These are phyloP conservation scores for Neurospora sp. DNA, from an alignment of 495 filamentous ascomycete species.

Conservation along the genomic window DNA sequence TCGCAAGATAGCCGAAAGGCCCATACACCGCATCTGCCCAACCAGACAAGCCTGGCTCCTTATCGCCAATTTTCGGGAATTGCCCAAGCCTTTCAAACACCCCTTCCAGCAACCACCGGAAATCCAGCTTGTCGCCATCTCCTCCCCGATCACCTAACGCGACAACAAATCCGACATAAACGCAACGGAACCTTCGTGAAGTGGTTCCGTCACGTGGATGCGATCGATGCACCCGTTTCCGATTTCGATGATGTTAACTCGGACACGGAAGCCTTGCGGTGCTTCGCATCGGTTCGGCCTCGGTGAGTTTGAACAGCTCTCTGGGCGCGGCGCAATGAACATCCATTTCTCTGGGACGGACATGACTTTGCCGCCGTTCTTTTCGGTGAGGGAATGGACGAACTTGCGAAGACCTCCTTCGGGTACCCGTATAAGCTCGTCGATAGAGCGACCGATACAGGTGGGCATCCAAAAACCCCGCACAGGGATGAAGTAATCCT, in stretches of 20 bases:
- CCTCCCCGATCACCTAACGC: too few relatives aligned
- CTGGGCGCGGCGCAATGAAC: constrained; percentile 49
- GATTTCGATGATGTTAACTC: constrained; percentile 11
- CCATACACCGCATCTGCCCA: too few relatives aligned
- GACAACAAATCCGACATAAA: too few relatives aligned
- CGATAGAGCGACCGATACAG: constrained; percentile 71
- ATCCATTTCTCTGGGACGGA: constrained; percentile 35
- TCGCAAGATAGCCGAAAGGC: too few relatives aligned
- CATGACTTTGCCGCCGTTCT: constrained; percentile 11
- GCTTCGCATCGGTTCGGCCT: constrained; percentile 16
- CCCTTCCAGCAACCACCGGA: too few relatives aligned
- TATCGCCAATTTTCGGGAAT: too few relatives aligned
- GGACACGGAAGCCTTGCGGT: constrained; percentile 11
- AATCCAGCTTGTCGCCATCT: too few relatives aligned
- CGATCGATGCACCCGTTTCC: constrained; percentile 9
- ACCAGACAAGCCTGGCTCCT: too few relatives aligned
- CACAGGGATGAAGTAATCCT: constrained; percentile 85
- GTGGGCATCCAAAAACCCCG: constrained; percentile 69
- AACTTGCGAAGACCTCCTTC: constrained; percentile 57
- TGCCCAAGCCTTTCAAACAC: too few relatives aligned
- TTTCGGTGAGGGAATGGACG: constrained; percentile 15
- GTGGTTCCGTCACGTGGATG: constrained; percentile 9
- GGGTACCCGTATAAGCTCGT: constrained; percentile 77
- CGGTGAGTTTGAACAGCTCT: constrained; percentile 81
- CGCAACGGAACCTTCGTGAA: background rate